Conservation (phyloP, 306 rosid species). For the Malus sieversii region DNA sequence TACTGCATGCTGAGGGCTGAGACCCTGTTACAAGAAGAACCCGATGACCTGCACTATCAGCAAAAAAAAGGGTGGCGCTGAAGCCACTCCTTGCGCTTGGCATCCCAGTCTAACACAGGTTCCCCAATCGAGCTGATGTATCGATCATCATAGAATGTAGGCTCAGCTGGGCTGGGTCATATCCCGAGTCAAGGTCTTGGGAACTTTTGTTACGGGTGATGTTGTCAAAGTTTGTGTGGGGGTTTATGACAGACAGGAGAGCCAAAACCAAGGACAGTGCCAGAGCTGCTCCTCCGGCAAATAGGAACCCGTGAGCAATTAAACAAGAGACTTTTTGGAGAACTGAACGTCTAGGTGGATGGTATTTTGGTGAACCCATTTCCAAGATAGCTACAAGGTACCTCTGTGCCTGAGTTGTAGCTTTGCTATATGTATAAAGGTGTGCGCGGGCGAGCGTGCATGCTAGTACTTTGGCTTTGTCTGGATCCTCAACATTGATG, state of each 20-base stretch:
- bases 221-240: neutral
- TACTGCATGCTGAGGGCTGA: slow-evolving; percentile 50
- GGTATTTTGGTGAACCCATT: neutral
- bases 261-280: neutral
- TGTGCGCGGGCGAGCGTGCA: too few relatives aligned
- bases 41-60: slow-evolving; percentile 17
- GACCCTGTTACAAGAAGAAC: slow-evolving; percentile 57
- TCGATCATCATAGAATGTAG: slow-evolving; percentile 63
- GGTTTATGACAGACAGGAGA: neutral
- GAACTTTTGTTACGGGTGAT: neutral
- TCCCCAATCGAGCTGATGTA: slow-evolving; percentile 36
- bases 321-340: neutral
- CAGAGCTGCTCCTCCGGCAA: neutral
- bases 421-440: neutral
- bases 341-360: neutral
- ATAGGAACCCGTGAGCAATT: neutral
- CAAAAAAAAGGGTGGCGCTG: slow-evolving; percentile 41
- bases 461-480: neutral
- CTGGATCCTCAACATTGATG: neutral
- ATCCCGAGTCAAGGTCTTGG: neutral
- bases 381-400: neutral
- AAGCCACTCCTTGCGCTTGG: slow-evolving; percentile 55
- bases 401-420: neutral
- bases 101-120: slow-evolving; percentile 47
- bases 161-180: slow-evolving; percentile 47